A percentile compares a stretch with the other conserved stretches of the same genome.
These are phyloP conservation scores for Lipomyces yarrowii DNA, from an alignment of 1,139 yeast genomes.

Conservation along the genomic window DNA sequence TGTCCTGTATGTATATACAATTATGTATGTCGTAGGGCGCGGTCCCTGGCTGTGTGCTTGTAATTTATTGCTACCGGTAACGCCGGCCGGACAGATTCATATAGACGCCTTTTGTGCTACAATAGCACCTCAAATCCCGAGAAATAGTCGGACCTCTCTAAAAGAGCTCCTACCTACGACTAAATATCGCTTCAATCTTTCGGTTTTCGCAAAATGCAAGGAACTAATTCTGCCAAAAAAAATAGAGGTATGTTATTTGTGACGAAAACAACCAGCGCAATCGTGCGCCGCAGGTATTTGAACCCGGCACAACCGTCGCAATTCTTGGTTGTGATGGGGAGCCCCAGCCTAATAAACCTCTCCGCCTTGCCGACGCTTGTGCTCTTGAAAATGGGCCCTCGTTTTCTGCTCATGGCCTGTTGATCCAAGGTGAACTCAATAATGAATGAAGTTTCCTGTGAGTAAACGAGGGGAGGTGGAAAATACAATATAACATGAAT, in stretches of 20 bases:
- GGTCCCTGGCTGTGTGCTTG: too few species aligned
- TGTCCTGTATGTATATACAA: not conserved
- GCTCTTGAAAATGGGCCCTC: too few species aligned
- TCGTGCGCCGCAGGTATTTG: not conserved
- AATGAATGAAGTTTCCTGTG: too few species aligned
- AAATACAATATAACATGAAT: too few species aligned
- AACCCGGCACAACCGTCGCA: not conserved
- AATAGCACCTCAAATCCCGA: not conserved
- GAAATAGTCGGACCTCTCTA: not conserved
- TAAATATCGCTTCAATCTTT: not conserved
- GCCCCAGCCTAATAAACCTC: not conserved
- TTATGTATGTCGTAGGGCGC: too few species aligned
- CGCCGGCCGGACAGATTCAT: not conserved
- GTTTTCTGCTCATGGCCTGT: too few species aligned
- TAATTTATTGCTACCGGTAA: not conserved
- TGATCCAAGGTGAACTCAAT: too few species aligned
- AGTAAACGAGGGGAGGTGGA: too few species aligned
- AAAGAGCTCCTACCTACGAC: not conserved
- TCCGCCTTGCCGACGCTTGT: too few species aligned
- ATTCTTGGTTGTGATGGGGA: not conserved
- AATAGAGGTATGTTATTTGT: not conserved
- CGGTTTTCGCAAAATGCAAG: not conserved
- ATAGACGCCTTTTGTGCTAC: not conserved
- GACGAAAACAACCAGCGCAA: not conserved
- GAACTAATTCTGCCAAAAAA: not conserved